phyloP scores from a whole-genome alignment of 2,329 filamentous ascomycete genomes.

The Aspergillus fischeri region DNA sequence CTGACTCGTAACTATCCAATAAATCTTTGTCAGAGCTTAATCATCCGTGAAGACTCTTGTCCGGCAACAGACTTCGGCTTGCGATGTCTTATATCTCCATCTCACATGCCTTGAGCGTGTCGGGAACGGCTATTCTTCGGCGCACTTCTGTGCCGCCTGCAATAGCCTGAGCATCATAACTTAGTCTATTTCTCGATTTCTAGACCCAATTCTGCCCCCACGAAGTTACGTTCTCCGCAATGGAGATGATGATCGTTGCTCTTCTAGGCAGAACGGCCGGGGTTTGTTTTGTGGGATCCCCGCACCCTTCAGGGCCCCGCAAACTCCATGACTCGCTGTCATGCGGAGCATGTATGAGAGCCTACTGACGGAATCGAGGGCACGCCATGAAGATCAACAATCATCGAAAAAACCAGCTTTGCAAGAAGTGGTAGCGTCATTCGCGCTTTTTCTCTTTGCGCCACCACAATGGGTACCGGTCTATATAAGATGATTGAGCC shows the following conservation, averaged over 20 bases:
- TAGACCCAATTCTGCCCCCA: neutral
- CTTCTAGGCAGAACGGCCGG: neutral
- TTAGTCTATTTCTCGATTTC: neutral
- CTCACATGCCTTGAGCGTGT: neutral
- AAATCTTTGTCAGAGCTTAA: neutral
- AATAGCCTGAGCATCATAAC: neutral
- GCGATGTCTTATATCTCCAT: neutral
- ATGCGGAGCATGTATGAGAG: too few relatives aligned
- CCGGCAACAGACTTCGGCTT: neutral
- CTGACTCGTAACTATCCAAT: neutral
- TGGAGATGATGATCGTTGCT: neutral
- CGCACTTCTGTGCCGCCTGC: neutral
- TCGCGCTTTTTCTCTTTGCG: too few relatives aligned
- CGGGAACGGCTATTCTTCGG: neutral
- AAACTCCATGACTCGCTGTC: neutral
- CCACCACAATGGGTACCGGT: neutral
- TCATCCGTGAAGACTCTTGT: neutral
- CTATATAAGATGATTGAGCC: neutral
- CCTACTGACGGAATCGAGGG: neutral
- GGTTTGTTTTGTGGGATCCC: neutral
- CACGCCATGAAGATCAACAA: neutral
- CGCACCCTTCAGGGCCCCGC: neutral
- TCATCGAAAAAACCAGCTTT: neutral
- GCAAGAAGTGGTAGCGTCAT: neutral
- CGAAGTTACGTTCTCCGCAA: neutral